Evolutionary conservation across 75 land plant species (phyloP).

Genomic region (Sequoiadendron giganteum): DNA sequence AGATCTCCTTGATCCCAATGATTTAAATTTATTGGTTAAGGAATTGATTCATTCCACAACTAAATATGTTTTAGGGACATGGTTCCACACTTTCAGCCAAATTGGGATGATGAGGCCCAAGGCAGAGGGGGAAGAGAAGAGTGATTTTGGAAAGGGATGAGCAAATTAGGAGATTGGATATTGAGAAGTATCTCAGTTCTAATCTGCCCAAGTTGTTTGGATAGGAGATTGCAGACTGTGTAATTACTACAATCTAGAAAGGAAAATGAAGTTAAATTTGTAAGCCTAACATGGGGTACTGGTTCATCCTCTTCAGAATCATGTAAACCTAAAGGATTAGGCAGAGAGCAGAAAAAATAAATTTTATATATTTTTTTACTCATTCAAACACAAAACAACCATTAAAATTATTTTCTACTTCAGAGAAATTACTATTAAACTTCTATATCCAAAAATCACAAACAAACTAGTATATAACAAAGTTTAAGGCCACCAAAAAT

Average conservation of each 20-base stretch:
- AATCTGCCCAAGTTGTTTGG: conserved; percentile 51
- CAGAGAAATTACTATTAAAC: no score
- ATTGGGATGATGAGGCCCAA: background rate
- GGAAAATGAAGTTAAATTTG: conserved; percentile 17
- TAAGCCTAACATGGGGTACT: background rate
- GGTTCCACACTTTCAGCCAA: conserved; percentile 25
- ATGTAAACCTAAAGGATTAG: no score
- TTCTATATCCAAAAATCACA: no score
- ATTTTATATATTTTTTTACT: no score
- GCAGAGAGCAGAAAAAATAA: no score
- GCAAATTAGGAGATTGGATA: conserved; percentile 28
- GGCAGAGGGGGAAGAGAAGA: conserved; percentile 16
- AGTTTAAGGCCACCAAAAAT: no score
- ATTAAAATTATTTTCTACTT: no score
- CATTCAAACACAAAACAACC: no score
- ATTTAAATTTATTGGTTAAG: conserved; percentile 22
- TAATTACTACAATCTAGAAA: conserved; percentile 33
- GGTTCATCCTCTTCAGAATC: background rate
- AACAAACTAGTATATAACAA: no score
- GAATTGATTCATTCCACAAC: conserved; percentile 36
- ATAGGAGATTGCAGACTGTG: conserved; percentile 43
- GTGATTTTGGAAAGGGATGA: conserved; percentile 27
- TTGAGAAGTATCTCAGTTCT: conserved; percentile 40
- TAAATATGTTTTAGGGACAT: conserved; percentile 21
- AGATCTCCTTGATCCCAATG: conserved; percentile 11